Base-by-base conservation (phyloP, 108 stramenopile genomes). In the Cyclostephanos invisitatus region DNA sequence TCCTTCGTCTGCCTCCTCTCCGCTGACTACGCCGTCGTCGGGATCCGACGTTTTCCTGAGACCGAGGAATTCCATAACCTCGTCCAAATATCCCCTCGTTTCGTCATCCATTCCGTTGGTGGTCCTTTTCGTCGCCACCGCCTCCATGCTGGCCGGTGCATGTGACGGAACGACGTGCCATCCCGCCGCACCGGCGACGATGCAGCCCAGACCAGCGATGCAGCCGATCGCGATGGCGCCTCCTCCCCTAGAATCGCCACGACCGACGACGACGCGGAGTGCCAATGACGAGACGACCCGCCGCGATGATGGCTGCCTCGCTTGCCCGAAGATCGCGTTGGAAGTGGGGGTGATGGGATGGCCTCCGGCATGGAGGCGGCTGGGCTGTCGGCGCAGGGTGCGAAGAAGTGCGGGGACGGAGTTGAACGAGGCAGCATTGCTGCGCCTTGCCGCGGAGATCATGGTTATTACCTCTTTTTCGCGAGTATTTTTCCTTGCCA, bases 31-130 rank as follows among this genome's bases (percentile, higher is more conserved):
- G 48, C 9, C 27, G 6, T 5, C 24, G 51, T 29, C 47, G n/a
- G 32, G 32, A 32, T 29, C 14, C 37, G 2, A 24, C 18, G 22
- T 17, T 20, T 35, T 4, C 20, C 62, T 75, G 27, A 75, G 28
- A 8, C 73, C 77, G 14, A 78, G 73, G 59, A 73, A 73, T 17
- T 37, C 54, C 77, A 74, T 78, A 18, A 68, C 64, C 22, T 73
- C 77, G 32, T 73, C 72, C 0, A 67, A 32, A 53, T 60, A 42
- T 25, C 67, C 61, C 36, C 67, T 46, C 35, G 73, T 68, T 32
- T 74, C 73, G 20, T 57, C 72, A 29, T 78, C 77, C 65, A 66
- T 75, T 14, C 14, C 44, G 12, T 40, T 8, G 36, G 3, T 7
- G 40, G 44, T 3, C 12, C 2, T 14, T 3, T 2, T 46, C 44